phyloP scores from a whole-genome alignment of 768 basidiomycete species.

The Tricholoma matsutake region DNA sequence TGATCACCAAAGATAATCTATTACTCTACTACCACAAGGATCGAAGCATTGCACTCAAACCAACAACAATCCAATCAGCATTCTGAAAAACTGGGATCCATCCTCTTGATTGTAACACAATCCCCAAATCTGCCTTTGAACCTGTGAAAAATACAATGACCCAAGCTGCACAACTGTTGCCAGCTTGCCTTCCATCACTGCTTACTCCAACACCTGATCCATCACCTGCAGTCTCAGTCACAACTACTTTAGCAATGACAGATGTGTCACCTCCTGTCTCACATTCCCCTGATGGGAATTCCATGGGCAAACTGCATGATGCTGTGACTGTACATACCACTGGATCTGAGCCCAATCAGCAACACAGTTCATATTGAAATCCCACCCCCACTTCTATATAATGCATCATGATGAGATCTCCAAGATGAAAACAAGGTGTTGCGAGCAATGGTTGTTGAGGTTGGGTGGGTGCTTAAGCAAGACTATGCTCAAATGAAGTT shows the following conservation, averaged over 20 bases:
- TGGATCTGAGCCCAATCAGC: neutral
- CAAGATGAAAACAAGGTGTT: neutral
- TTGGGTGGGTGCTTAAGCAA: neutral
- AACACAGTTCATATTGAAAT: neutral
- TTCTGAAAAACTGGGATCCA: constrained; percentile 21
- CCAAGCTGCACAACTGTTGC: constrained; percentile 22
- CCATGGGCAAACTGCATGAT: neutral
- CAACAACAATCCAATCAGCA: constrained; percentile 16
- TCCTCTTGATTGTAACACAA: constrained; percentile 16
- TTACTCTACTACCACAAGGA: constrained; percentile 8
- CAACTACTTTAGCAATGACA: neutral
- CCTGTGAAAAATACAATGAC: constrained; percentile 1
- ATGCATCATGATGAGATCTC: neutral
- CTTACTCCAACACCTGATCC: too few species aligned
- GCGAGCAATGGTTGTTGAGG: neutral
- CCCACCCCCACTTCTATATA: too few species aligned
- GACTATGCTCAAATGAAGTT: neutral
- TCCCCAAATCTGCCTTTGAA: constrained; percentile 3
- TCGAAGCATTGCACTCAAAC: constrained; percentile 13
- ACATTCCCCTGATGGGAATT: neutral
- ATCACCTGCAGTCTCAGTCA: neutral
- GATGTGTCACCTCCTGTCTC: neutral
- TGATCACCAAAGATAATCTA: constrained; percentile 10
- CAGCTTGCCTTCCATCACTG: neutral
- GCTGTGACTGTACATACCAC: neutral